Percentiles rank a stretch among this genome's conserved stretches.
Conservation (phyloP, 352 stramenopile genomes). For the Pythium phragmiticola region DNA sequence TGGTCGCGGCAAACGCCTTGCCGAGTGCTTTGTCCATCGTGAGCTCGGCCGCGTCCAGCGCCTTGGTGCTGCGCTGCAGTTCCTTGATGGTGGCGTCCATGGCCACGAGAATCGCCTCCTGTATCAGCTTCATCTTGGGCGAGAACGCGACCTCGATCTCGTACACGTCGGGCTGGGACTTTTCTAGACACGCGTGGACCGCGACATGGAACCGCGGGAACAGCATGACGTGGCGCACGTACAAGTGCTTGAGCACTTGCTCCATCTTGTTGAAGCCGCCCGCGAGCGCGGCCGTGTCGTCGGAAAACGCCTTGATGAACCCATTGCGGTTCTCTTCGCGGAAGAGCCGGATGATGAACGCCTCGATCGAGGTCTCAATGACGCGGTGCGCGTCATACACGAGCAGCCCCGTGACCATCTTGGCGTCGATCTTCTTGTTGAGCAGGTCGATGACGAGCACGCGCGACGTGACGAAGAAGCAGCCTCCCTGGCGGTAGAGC, state of each 20-base stretch:
- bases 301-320: slow-evolving; percentile 97
- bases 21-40: slow-evolving; percentile 94
- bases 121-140: slow-evolving; percentile 91
- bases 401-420: slow-evolving; percentile 91
- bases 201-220: slow-evolving; percentile 96
- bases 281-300: slow-evolving; percentile 90
- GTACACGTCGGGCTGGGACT: slow-evolving; percentile 87
- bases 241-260: slow-evolving; percentile 93
- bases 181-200: slow-evolving; percentile 87
- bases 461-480: slow-evolving; percentile 94
- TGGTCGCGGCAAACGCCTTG: slow-evolving; percentile 61
- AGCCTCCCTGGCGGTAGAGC: slow-evolving; percentile 92
- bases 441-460: slow-evolving; percentile 98
- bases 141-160: slow-evolving; percentile 94
- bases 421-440: slow-evolving; percentile 68
- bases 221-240: slow-evolving; percentile 91
- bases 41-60: slow-evolving; percentile 76
- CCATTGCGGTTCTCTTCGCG: slow-evolving; percentile 84
- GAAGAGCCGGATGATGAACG: slow-evolving; percentile 97
- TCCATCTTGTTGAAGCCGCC: slow-evolving; percentile 95
- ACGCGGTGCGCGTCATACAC: slow-evolving; percentile 93
- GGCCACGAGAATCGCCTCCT: slow-evolving; percentile 92
- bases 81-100: slow-evolving; percentile 94
- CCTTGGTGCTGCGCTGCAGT: slow-evolving; percentile 88
- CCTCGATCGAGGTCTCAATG: slow-evolving; percentile 93